phyloP scores from a whole-genome alignment of 148 eudicot species.

The Chenopodium formosanum region DNA sequence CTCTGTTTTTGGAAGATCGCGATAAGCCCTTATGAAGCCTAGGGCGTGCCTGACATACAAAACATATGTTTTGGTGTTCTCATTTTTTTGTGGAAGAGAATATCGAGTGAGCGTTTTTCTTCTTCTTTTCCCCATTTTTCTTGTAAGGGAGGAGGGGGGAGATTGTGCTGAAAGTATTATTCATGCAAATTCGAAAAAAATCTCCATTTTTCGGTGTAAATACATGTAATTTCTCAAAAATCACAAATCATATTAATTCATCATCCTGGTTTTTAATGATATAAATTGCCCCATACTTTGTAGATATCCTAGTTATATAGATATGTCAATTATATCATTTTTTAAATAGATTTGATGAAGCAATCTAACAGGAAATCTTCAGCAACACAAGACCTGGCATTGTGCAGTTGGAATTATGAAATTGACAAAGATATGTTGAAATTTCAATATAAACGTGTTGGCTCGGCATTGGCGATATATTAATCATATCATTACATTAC shows the following conservation, averaged over 20 bases:
- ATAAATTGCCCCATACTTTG: background rate
- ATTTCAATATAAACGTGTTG: background rate
- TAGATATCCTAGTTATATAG: too few relatives aligned
- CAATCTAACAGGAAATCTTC: background rate
- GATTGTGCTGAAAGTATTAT: background rate
- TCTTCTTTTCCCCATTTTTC: background rate
- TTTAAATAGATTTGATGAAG: background rate
- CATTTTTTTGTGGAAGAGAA: background rate
- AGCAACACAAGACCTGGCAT: background rate
- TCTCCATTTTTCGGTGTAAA: constrained; percentile 10
- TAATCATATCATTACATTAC: background rate
- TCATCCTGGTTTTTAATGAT: background rate
- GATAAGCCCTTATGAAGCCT: background rate
- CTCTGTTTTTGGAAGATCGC: background rate
- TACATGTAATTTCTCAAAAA: constrained; percentile 8
- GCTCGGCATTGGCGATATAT: background rate
- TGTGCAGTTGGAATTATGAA: background rate
- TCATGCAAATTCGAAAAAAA: background rate
- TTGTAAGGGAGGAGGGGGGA: background rate
- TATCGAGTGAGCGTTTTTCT: background rate
- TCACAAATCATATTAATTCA: background rate
- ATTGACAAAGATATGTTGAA: constrained; percentile 1
- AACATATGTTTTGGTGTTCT: background rate
- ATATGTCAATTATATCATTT: background rate
- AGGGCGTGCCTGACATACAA: background rate